phyloP scores from a whole-genome alignment of 2,329 filamentous ascomycete genomes.

The Monilinia fructigena region DNA sequence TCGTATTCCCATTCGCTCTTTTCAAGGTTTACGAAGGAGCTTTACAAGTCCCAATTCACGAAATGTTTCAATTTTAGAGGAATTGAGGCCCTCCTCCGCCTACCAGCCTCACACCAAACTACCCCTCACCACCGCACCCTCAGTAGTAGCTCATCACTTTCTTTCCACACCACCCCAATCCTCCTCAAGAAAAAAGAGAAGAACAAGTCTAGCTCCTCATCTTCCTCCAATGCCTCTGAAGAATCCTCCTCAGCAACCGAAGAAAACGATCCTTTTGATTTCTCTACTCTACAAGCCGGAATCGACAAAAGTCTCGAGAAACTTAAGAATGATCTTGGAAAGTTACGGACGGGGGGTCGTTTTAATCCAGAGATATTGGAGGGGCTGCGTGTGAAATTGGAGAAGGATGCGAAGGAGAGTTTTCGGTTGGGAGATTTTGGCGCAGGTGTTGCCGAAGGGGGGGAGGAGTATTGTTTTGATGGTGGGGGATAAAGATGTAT shows the following conservation, averaged over 20 bases:
- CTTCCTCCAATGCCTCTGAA: constrained; percentile 20
- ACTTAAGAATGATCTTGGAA: constrained; percentile 60
- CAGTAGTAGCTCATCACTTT: constrained; percentile 4
- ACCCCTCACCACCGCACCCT: constrained; percentile 1
- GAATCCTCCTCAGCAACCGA: constrained; percentile 20
- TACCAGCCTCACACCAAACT: neutral
- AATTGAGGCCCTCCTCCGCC: neutral
- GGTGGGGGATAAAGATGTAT: constrained; percentile 62
- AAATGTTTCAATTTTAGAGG: constrained; percentile 2
- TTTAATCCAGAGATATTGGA: constrained; percentile 63
- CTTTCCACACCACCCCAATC: constrained; percentile 26
- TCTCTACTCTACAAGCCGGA: constrained; percentile 54
- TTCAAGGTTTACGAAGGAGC: neutral
- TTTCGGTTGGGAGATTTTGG: constrained; percentile 59
- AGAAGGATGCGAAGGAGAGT: constrained; percentile 51
- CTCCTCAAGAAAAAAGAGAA: constrained; percentile 35
- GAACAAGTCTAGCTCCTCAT: constrained; percentile 17
- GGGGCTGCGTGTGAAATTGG: constrained; percentile 56
- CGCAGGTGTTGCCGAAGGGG: constrained; percentile 65
- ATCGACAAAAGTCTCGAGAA: constrained; percentile 55
- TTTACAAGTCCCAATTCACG: neutral
- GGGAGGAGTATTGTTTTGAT: constrained; percentile 60
- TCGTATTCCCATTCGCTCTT: neutral
- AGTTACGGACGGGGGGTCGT: constrained; percentile 60
- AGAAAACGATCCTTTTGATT: constrained; percentile 56